Base-by-base conservation (phyloP, 2,329 filamentous ascomycete species). In the Colletotrichum sp. region DNA sequence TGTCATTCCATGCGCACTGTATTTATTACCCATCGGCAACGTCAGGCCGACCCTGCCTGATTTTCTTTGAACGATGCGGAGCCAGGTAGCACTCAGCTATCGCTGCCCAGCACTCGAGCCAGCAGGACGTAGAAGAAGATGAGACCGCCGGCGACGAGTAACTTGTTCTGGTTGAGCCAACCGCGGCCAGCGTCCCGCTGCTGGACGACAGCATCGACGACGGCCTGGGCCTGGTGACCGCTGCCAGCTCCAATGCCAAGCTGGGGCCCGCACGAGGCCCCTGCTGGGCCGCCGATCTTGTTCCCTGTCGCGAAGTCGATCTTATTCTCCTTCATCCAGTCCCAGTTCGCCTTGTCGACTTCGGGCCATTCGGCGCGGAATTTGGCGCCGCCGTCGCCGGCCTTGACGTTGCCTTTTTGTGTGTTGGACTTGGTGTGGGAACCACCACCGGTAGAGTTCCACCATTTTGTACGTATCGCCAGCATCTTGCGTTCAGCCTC, bases 371-470 rank as follows among this genome's bases (percentile, higher is more conserved):
- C 95, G 13, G 90, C 87, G 70, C 92, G 90, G 83, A 99, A 99
- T 85, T 97, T 98, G 79, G 93, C 91, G 5, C 97, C 97, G 15
- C 96, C 96, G 81, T 99, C 97, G 27, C 97, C 97, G 5, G 94
- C 94, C 84, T 96, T 97, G 80, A 98, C 92, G 76, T 97, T 95
- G 12, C 94, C 95, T 81, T 93, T 95, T 71, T 86, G 86, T 2
- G 86, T 86, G 4, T 87, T 88, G 27, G 86, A 82, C 75, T 89
- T 91, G 18, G 84, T 81, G 74, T 93, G 90, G 4, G 93, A 94
- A 9, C 96, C 96, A 66, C 95, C 95, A 54, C 96, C 96, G 0
- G 96, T 98, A 38, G 93, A 94, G 85, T 99, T 99, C 96, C 96
- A 98, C 97, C 97, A 99, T 69, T 94, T 88, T 18, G 95, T 94